Evolutionary conservation across 495 filamentous ascomycete species (phyloP), one percentile per base, ranked within the genome.

Genomic region (Jackrogersella multiformis): DNA sequence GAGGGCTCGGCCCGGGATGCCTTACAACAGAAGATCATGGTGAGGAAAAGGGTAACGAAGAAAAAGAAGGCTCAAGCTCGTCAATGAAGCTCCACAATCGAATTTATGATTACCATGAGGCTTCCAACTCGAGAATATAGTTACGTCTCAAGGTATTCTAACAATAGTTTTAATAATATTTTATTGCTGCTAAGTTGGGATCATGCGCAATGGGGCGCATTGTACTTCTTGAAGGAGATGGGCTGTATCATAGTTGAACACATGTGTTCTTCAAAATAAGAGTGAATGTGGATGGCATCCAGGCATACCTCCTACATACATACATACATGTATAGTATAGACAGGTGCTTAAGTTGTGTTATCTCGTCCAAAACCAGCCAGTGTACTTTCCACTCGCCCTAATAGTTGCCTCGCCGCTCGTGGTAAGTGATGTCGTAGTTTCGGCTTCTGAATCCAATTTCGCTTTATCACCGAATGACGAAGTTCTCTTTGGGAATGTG

Each of bases 1-100:
- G 48, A 61, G 30, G 36, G 28, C 5, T 63, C 78, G 12, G 60
- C 68, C 1, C 78, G 77, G 71, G 71, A 79, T 39, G 76, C 70
- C 1, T 56, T 81, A 49, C 73, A 80, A 60, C 81, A 81, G 59
- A 82, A 80, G 67, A 80, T 84, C 45, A 79, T 84, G 63, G 77
- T 60, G 34, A 73, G 81, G 68, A 84, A 82, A 72, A 66, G 81
- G 68, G 73, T 78, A 76, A 76, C 76, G 69, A 72, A 78, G 45
- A 83, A 83, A 72, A 84, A 84, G 78, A 84, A 84, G 75, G 78
- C 76, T 13, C 63, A 68, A 13, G 65, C 62, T 58, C 70, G 81
- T 8, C 44, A 18, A 13, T 71, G 48, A 64, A 24, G n/a, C 15
- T 21, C 32, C 21, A 21, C 3, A 2, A 38, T 20, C 35, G 9